A percentile compares a stretch with the other conserved stretches of the same genome.
Evolutionary conservation across 2,329 filamentous ascomycete species (phyloP).

Genomic region (Alternaria brassicae): DNA sequence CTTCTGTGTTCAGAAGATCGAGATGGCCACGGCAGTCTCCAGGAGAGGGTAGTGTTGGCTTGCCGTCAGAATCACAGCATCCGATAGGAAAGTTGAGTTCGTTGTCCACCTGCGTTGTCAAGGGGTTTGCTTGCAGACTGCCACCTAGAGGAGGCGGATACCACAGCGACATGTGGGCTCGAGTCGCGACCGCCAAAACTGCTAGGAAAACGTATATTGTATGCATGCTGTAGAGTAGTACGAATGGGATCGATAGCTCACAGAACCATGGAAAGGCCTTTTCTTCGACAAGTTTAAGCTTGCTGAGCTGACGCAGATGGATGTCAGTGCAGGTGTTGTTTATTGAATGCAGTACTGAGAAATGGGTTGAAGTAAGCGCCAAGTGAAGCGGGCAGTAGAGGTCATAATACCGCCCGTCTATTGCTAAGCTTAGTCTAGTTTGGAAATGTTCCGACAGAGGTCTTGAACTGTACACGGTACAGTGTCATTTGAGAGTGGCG

Average conservation of each 20-base stretch:
- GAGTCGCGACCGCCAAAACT: not conserved
- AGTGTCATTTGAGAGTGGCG: too few relatives aligned
- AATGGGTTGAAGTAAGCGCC: too few relatives aligned
- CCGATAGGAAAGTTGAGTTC: slow-evolving; percentile 53
- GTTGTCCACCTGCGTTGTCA: slow-evolving; percentile 12
- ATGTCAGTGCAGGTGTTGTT: not conserved
- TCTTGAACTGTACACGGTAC: too few relatives aligned
- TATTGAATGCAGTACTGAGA: not conserved
- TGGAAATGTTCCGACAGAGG: too few relatives aligned
- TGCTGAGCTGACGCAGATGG: not conserved
- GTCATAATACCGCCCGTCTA: too few relatives aligned
- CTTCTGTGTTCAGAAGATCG: slow-evolving; percentile 49
- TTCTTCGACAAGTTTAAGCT: not conserved
- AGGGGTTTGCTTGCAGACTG: slow-evolving; percentile 50
- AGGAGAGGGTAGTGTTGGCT: slow-evolving; percentile 22
- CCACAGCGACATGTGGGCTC: slow-evolving; percentile 50
- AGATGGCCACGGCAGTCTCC: slow-evolving; percentile 53
- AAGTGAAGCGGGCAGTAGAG: too few relatives aligned
- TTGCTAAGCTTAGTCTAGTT: too few relatives aligned
- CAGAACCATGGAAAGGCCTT: not conserved
- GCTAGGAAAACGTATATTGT: not conserved
- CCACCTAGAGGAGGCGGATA: slow-evolving; percentile 53
- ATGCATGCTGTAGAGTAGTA: too few relatives aligned
- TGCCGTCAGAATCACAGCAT: slow-evolving; percentile 47
- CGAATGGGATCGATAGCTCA: too few relatives aligned